phyloP scores from a whole-genome alignment of 192 early-diverging fungal genomes.

The Piromyces finnis region DNA sequence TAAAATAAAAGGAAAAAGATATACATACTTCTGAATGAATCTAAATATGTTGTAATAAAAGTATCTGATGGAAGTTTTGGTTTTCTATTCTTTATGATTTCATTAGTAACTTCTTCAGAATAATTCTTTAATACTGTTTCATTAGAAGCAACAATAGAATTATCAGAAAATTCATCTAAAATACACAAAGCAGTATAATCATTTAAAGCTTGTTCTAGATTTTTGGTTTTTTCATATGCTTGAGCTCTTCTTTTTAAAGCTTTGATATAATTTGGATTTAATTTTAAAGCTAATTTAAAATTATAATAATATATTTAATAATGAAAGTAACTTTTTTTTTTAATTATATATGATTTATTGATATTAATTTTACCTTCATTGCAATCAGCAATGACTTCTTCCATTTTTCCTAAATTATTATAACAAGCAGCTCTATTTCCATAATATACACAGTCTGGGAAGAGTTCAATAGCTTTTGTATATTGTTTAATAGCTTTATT shows the following conservation, averaged over 20 bases:
- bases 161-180: conserved; percentile 85
- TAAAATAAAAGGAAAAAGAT: too few species aligned
- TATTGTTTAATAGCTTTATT: conserved; percentile 14
- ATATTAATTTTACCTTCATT: conserved; percentile 17
- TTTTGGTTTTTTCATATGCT: conserved; percentile 33
- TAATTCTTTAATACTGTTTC: conserved; percentile 79
- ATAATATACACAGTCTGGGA: conserved; percentile 70
- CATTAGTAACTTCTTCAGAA: conserved; percentile 54
- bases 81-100: conserved; percentile 33
- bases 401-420: conserved; percentile 29
- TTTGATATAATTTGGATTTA: conserved; percentile 81
- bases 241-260: conserved; percentile 54
- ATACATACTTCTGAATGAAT: conserved; percentile 52
- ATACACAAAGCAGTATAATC: conserved; percentile 84
- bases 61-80: conserved; percentile 64
- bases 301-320: too few species aligned
- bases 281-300: conserved; percentile 51
- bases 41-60: conserved; percentile 83
- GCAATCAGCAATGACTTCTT: conserved; percentile 70
- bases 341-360: too few species aligned
- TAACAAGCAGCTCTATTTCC: conserved; percentile 93
- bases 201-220: conserved; percentile 34
- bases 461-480: conserved; percentile 52
- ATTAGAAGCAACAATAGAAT: conserved; percentile 50
- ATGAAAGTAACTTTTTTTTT: too few species aligned